These are phyloP conservation scores for Kewa caespitosa DNA, from an alignment of 179 eudicot species.

Conservation along the genomic window DNA sequence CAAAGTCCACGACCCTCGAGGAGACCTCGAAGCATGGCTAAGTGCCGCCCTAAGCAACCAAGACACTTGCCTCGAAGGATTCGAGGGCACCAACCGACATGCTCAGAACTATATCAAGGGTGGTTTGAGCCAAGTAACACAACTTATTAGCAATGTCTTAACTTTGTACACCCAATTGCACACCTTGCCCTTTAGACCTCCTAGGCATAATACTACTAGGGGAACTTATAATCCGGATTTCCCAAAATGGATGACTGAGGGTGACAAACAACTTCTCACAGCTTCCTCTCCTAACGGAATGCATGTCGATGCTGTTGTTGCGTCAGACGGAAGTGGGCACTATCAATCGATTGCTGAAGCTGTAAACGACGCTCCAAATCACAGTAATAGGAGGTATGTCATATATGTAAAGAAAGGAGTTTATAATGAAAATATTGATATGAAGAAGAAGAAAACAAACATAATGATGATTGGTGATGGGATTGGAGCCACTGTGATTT, in stretches of 20 bases:
- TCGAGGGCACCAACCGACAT: slow-evolving; percentile 69
- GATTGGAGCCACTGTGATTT: slow-evolving; percentile 62
- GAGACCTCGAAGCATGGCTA: slow-evolving; percentile 79
- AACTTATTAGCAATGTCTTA: slow-evolving; percentile 75
- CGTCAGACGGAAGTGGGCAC: slow-evolving; percentile 67
- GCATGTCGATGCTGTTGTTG: slow-evolving; percentile 64
- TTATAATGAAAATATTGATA: slow-evolving; percentile 72
- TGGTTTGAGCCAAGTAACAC: slow-evolving; percentile 73
- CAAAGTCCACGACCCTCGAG: slow-evolving; percentile 26
- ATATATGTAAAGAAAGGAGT: slow-evolving; percentile 80
- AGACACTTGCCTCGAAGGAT: slow-evolving; percentile 92
- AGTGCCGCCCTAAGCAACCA: slow-evolving; percentile 91
- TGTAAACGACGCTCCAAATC: slow-evolving; percentile 53
- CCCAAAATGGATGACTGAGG: slow-evolving; percentile 76
- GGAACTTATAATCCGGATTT: slow-evolving; percentile 17
- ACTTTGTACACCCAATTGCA: slow-evolving; percentile 62
- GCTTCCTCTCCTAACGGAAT: slow-evolving; percentile 37
- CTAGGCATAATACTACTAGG: slow-evolving; percentile 27
- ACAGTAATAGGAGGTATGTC: slow-evolving; percentile 62
- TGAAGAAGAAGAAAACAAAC: slow-evolving; percentile 86
- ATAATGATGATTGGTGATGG: slow-evolving; percentile 91
- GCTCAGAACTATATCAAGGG: slow-evolving; percentile 61
- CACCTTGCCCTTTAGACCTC: slow-evolving; percentile 54
- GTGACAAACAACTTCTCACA: slow-evolving; percentile 50
- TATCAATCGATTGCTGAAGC: slow-evolving; percentile 63